These are phyloP conservation scores for Perkinsus marinus DNA, from an alignment of 169 alveolate species.

Conservation along the genomic window DNA sequence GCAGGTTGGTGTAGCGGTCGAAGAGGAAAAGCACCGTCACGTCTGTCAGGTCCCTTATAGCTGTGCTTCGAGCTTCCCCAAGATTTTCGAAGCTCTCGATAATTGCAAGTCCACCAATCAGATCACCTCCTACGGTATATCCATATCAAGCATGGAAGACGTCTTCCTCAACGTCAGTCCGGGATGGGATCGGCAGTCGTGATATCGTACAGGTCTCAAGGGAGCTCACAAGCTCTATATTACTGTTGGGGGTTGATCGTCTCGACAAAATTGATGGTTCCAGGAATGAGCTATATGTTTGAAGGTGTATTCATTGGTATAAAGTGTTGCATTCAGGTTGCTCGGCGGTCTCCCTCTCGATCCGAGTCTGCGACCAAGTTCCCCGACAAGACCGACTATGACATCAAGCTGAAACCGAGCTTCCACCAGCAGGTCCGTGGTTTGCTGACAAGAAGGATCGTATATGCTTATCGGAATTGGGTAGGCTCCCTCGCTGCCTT, in stretches of 20 bases:
- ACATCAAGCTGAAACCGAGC: not conserved
- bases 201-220: too few relatives aligned
- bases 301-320: too few relatives aligned
- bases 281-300: too few relatives aligned
- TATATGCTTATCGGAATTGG: not conserved
- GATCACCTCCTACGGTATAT: constrained; percentile 37
- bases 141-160: constrained; percentile 37
- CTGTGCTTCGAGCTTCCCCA: constrained; percentile 3
- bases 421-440: not conserved
- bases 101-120: constrained; percentile 10
- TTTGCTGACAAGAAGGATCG: not conserved
- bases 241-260: too few relatives aligned
- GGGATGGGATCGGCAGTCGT: too few relatives aligned
- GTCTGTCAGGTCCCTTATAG: not conserved
- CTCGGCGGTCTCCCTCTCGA: not conserved
- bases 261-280: too few relatives aligned
- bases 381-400: not conserved
- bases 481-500: not conserved
- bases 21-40: too few relatives aligned
- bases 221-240: too few relatives aligned
- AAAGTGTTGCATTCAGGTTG: not conserved
- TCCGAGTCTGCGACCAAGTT: not conserved
- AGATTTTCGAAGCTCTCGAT: constrained; percentile 18
- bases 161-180: constrained; percentile 34
- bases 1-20: not conserved